Evolutionary conservation across 306 rosid genomes (phyloP).

Genomic region (Cicer yamashitae): DNA sequence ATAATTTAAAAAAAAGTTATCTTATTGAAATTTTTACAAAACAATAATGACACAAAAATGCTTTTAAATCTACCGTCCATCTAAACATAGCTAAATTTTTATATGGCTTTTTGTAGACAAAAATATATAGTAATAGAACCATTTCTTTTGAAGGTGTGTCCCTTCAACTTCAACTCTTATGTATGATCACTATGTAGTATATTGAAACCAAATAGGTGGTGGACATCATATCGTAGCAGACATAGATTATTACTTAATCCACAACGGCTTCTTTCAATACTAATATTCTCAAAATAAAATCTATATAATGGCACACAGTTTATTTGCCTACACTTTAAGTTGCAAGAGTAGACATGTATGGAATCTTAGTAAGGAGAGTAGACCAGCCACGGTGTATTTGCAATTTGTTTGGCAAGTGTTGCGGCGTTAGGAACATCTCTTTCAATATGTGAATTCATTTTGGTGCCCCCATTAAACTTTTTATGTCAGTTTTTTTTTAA

Average conservation of each 20-base stretch:
- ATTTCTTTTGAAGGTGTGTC: too few relatives aligned
- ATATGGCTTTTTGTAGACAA: too few relatives aligned
- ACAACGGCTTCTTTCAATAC: constrained; percentile 34
- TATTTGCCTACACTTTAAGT: constrained; percentile 20
- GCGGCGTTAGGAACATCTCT: constrained; percentile 34
- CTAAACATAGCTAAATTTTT: too few relatives aligned
- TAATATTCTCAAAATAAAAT: constrained; percentile 42
- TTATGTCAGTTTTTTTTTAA: too few relatives aligned
- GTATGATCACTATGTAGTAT: neutral
- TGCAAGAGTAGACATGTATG: constrained; percentile 36
- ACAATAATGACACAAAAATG: too few relatives aligned
- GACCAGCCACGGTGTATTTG: constrained; percentile 37
- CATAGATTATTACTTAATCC: constrained; percentile 23
- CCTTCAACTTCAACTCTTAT: neutral
- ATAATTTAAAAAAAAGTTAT: too few relatives aligned
- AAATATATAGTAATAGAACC: too few relatives aligned
- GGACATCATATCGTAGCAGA: constrained; percentile 6
- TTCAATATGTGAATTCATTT: too few relatives aligned
- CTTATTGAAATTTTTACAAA: too few relatives aligned
- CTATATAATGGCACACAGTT: constrained; percentile 23
- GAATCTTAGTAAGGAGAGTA: constrained; percentile 26
- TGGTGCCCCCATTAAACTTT: too few relatives aligned
- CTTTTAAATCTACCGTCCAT: too few relatives aligned
- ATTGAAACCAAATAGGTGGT: constrained; percentile 8
- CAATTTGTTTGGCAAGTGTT: constrained; percentile 44